Evolutionary conservation across 2,329 filamentous ascomycete genomes (phyloP).

Genomic region (Aspergillus proliferans): DNA sequence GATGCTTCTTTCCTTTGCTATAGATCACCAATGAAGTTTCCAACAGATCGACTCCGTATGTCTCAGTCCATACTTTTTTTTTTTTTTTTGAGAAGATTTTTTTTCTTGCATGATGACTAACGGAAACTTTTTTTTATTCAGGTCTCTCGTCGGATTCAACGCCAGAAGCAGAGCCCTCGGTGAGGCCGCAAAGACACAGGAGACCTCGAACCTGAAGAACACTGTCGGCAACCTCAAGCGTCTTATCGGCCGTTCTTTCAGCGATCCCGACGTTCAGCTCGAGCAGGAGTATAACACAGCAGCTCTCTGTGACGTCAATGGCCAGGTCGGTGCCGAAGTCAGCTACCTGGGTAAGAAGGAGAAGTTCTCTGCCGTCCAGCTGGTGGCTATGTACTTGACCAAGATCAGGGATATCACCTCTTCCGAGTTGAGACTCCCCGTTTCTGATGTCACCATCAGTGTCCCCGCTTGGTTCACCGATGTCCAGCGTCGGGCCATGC

Average conservation of each 20-base stretch:
- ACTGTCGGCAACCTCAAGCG: slow-evolving; percentile 90
- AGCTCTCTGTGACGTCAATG: slow-evolving; percentile 79
- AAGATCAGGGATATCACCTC: slow-evolving; percentile 87
- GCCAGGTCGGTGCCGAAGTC: slow-evolving; percentile 92
- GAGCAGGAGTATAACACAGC: slow-evolving; percentile 90
- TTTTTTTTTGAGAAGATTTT: slow-evolving; percentile 10
- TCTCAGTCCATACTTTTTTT: slow-evolving; percentile 23
- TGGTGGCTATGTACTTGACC: slow-evolving; percentile 90
- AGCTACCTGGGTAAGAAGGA: slow-evolving; percentile 91
- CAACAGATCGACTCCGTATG: slow-evolving; percentile 95
- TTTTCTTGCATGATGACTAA: slow-evolving; percentile 12
- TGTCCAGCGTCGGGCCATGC: slow-evolving; percentile 76
- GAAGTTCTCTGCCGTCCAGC: slow-evolving; percentile 87
- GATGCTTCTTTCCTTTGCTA: slow-evolving; percentile 8
- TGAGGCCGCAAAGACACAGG: slow-evolving; percentile 94
- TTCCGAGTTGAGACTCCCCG: slow-evolving; percentile 80
- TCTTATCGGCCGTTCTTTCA: slow-evolving; percentile 77
- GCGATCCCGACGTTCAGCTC: slow-evolving; percentile 85
- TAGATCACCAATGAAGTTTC: slow-evolving; percentile 99
- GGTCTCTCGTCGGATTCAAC: slow-evolving; percentile 90
- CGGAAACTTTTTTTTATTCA: slow-evolving; percentile 31
- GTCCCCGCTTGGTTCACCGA: slow-evolving; percentile 98
- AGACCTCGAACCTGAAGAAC: slow-evolving; percentile 99
- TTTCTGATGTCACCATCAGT: slow-evolving; percentile 88
- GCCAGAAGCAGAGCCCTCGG: slow-evolving; percentile 91